Evolutionary conservation across 1,284 basidiomycete genomes (phyloP).

Genomic region (Ganoderma leucocontextum): DNA sequence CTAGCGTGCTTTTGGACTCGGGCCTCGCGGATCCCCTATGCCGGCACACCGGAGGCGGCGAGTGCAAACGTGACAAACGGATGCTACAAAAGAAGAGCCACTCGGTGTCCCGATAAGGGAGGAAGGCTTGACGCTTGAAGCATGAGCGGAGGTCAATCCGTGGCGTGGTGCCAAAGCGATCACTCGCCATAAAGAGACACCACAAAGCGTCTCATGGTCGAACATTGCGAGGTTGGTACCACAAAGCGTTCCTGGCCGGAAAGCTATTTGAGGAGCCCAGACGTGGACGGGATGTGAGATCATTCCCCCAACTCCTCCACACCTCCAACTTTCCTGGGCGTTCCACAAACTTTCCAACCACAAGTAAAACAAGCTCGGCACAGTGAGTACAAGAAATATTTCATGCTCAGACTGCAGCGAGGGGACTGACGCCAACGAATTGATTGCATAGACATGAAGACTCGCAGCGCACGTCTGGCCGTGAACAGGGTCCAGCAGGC

Average conservation of each 20-base stretch:
- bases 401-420: neutral
- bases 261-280: constrained; percentile 25
- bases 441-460: neutral
- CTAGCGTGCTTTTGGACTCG: neutral
- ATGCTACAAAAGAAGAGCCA: neutral
- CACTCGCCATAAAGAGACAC: constrained; percentile 14
- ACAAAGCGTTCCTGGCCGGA: constrained; percentile 24
- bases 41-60: no score
- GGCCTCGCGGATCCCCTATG: neutral
- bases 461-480: neutral
- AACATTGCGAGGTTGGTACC: neutral
- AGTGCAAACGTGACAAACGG: no score
- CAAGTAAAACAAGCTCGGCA: neutral
- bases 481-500: neutral
- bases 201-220: constrained; percentile 23
- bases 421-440: neutral
- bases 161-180: constrained; percentile 4
- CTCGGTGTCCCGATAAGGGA: neutral
- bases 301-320: constrained; percentile 10
- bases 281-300: constrained; percentile 4
- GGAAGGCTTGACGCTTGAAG: neutral
- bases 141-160: neutral
- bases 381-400: neutral
- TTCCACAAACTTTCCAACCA: neutral
- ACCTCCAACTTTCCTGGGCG: neutral